These are phyloP conservation scores for Prunus fruticosa DNA, from an alignment of 306 rosid genomes.

Conservation along the genomic window DNA sequence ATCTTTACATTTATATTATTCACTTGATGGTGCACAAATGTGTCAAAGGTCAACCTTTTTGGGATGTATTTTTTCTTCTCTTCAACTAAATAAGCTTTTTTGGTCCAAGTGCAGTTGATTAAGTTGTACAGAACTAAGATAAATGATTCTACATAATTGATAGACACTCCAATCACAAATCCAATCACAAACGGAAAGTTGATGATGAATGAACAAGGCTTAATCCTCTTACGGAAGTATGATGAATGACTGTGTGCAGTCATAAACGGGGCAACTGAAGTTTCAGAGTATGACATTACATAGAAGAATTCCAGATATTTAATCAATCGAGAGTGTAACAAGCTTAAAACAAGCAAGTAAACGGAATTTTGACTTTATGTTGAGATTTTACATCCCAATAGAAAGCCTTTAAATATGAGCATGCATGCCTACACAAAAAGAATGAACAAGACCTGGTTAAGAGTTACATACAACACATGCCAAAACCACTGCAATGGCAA, in stretches of 20 bases:
- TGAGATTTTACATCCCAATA: background rate
- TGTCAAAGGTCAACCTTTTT: background rate
- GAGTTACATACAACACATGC: conserved; percentile 52
- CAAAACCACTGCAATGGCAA: conserved; percentile 47
- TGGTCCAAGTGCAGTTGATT: background rate
- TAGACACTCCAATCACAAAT: background rate
- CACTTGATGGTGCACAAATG: background rate
- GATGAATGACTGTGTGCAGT: background rate
- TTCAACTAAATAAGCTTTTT: background rate
- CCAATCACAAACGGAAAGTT: background rate
- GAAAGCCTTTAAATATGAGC: background rate
- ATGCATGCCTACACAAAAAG: conserved; percentile 18
- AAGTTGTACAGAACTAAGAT: background rate
- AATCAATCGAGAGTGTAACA: background rate
- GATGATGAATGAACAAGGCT: background rate
- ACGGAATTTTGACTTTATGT: background rate
- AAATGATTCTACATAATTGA: background rate
- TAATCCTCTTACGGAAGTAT: background rate
- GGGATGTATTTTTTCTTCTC: background rate
- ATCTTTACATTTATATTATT: background rate
- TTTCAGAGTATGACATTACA: background rate
- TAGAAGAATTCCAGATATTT: background rate
- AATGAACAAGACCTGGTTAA: conserved; percentile 45
- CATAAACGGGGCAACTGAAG: background rate
- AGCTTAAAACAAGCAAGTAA: background rate